Percentiles rank a stretch among this genome's conserved stretches.
These are phyloP conservation scores for Scleromitrula shiraiana DNA, from an alignment of 2,329 filamentous ascomycete species.

Conservation along the genomic window DNA sequence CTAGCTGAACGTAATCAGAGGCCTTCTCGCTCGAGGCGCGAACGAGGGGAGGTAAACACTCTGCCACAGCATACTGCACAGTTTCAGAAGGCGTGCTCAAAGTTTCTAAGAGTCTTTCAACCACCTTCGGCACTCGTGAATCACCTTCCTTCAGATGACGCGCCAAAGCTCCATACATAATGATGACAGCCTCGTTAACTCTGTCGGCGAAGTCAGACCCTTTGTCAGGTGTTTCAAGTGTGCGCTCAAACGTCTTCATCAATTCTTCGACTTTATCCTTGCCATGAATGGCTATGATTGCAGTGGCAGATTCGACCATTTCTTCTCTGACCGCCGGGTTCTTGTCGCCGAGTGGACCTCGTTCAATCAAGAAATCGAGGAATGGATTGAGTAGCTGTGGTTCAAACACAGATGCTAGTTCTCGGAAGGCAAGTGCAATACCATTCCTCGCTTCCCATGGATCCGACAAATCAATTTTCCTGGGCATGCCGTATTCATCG, in stretches of 20 bases:
- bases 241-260: conserved; percentile 86
- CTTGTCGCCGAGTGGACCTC: conserved; percentile 79
- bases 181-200: conserved; percentile 94
- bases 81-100: conserved; percentile 92
- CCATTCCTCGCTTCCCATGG: conserved; percentile 89
- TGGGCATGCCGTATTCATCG: conserved; percentile 91
- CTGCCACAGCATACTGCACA: conserved; percentile 92
- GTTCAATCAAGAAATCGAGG: conserved; percentile 76
- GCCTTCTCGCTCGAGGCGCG: conserved; percentile 71
- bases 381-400: conserved; percentile 65
- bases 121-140: conserved; percentile 75
- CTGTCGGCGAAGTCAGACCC: conserved; percentile 75
- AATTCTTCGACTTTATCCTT: conserved; percentile 76
- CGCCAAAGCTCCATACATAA: conserved; percentile 91
- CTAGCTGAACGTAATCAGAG: conserved; percentile 68
- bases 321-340: conserved; percentile 70
- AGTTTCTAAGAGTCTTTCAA: conserved; percentile 77
- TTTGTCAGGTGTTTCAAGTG: conserved; percentile 78
- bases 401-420: conserved; percentile 65
- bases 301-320: conserved; percentile 86
- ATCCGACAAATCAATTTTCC: conserved; percentile 79
- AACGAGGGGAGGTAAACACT: conserved; percentile 87
- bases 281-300: conserved; percentile 73
- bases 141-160: conserved; percentile 82
- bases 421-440: conserved; percentile 78